Evolutionary conservation across 202 grass and related monocot genomes (phyloP).

Genomic region (Zoysia matrella): DNA sequence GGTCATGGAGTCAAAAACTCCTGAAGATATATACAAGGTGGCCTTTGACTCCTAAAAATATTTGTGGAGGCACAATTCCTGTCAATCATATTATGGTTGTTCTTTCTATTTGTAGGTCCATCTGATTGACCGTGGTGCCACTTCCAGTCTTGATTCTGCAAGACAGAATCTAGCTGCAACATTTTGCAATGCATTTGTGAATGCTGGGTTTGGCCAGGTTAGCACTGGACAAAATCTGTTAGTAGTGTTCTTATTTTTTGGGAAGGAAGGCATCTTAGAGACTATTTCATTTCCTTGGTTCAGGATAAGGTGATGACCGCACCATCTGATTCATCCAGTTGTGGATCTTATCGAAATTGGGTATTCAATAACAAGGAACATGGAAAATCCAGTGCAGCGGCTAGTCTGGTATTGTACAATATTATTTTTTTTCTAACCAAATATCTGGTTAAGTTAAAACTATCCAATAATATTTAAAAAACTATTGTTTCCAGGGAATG

Average conservation of each 20-base stretch:
- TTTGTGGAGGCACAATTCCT: constrained; percentile 2
- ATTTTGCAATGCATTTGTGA: too few species aligned
- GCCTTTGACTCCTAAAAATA: not conserved
- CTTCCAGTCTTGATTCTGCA: not conserved
- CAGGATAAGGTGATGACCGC: constrained; percentile 81
- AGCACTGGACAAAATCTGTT: not conserved
- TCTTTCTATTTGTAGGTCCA: constrained; percentile 48
- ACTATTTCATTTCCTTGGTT: not conserved
- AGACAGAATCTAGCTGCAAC: too few species aligned
- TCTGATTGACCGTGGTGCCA: constrained; percentile 64
- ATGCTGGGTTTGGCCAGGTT: constrained; percentile 75
- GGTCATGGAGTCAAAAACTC: too few species aligned
- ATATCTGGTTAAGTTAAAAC: constrained; percentile 21
- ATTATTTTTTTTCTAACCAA: constrained; percentile 14
- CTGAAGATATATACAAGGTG: constrained; percentile 92
- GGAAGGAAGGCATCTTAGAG: too few species aligned
- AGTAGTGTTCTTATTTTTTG: not conserved
- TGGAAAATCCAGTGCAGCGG: too few species aligned
- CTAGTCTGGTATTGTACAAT: too few species aligned
- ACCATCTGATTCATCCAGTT: too few species aligned
- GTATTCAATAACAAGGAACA: too few species aligned
- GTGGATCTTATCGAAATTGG: too few species aligned
- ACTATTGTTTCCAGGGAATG: constrained; percentile 40
- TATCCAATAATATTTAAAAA: constrained; percentile 42
- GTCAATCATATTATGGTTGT: not conserved